Evolutionary conservation across 495 filamentous ascomycete genomes (phyloP), one percentile per base, ranked within the genome.

Genomic region (Xylaria sp.): DNA sequence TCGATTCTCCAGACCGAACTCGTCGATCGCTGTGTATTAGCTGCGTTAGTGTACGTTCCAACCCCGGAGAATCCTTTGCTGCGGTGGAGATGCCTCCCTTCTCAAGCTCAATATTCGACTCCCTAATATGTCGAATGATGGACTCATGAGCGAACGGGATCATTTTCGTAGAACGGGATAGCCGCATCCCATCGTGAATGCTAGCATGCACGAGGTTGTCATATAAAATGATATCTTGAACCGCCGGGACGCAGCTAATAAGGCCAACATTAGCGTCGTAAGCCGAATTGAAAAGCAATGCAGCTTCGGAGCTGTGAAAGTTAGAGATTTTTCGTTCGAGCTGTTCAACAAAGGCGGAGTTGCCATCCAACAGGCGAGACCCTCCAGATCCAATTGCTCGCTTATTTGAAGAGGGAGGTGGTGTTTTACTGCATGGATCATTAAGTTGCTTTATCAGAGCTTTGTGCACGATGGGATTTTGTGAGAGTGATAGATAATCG

Each of bases 181-280:
- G 70, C n/a, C 88, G 80, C 90, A 95, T 93, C 0, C 93, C 93
- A 52, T 94, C 92, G 67, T 92, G 91, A 0, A 90, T 86, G 75
- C 91, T 93, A 1, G 93, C 93, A 75, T 95, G 93, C 24, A 95
- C 88, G 41, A 90, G 79, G 77, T 90, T 90, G 77, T 96, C 93
- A 74, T 91, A 91, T 5, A 95, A 71, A 11, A 96, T 84, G 6
- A 88, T 77, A 81, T 96, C 93, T 5, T 89, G 90, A 0, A 82
- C 83, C 62, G 92, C 91, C 5, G 93, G 92, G 15, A 94, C 80
- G 68, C 85, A 89, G 5, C 86, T 81, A 29, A 92, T 88, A 2
- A 94, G 82, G 2, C 90, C 92, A 0, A 88, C 83, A 76, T 94
- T 95, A 17, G 92, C 93, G 74, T 94, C 92, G 77, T 87, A 93